Conservation (phyloP, 768 basidiomycete species). For the Hemileccinum rubropunctum region DNA sequence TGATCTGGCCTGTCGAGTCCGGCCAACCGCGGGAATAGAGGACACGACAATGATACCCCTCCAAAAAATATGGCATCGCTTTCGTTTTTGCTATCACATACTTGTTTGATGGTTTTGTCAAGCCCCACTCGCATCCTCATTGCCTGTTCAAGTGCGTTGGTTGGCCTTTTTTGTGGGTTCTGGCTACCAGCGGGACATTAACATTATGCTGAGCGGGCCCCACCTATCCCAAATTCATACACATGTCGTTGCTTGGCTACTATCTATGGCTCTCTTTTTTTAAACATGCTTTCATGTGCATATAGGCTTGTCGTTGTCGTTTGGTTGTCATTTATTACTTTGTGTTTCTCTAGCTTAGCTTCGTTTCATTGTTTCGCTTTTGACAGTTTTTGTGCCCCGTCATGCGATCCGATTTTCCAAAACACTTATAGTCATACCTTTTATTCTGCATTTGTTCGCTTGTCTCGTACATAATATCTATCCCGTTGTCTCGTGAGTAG, state of each 20-base stretch:
- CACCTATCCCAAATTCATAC: slow-evolving; percentile 15
- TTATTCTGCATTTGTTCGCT: slow-evolving; percentile 21
- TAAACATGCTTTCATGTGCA: slow-evolving; percentile 29
- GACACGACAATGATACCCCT: slow-evolving; percentile 12
- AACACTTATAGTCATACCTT: slow-evolving; percentile 16
- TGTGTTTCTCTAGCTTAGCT: slow-evolving; percentile 12
- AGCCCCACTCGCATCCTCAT: slow-evolving; percentile 25
- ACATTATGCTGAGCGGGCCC: slow-evolving; percentile 21
- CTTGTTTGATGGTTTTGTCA: slow-evolving; percentile 14
- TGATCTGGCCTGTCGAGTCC: slow-evolving; percentile 30
- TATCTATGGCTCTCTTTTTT: slow-evolving; percentile 27
- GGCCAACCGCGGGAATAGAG: slow-evolving; percentile 27
- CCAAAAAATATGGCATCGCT: slow-evolving; percentile 26
- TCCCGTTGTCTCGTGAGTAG: slow-evolving; percentile 17
- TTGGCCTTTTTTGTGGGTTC: slow-evolving; percentile 10
- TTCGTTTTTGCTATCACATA: slow-evolving; percentile 29
- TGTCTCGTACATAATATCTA: slow-evolving; percentile 34
- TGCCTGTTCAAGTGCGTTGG: slow-evolving; percentile 9
- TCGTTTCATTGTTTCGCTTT: slow-evolving; percentile 6
- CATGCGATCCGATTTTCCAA: slow-evolving; percentile 14
- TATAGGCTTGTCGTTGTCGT: slow-evolving; percentile 21
- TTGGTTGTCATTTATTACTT: slow-evolving; percentile 28
- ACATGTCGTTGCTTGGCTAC: slow-evolving; percentile 21
- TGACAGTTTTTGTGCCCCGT: slow-evolving; percentile 11
- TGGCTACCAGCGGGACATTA: slow-evolving; percentile 23